A percentile compares a stretch with the other conserved stretches of the same genome.
Conservation (phyloP, 495 filamentous ascomycete genomes). For the Aspergillus panamensis region DNA sequence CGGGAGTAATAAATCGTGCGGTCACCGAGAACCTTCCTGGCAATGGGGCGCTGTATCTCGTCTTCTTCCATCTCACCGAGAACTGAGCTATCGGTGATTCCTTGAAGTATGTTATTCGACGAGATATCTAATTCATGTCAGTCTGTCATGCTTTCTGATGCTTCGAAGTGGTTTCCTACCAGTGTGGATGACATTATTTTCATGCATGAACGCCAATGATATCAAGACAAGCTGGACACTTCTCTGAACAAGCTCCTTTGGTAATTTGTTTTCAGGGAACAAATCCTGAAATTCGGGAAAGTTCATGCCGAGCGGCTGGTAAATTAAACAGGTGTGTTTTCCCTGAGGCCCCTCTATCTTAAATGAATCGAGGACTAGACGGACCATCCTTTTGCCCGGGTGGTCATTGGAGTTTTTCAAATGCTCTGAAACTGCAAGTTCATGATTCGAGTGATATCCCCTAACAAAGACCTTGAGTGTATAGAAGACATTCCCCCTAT, state of each 20-base stretch:
- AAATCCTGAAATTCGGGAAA: slow-evolving; percentile 31
- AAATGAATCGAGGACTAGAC: slow-evolving; percentile 38
- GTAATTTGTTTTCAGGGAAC: slow-evolving; percentile 28
- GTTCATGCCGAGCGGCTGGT: slow-evolving; percentile 38
- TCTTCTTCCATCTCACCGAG: slow-evolving; percentile 27
- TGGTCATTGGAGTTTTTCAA: slow-evolving; percentile 28
- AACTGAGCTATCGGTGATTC: slow-evolving; percentile 21
- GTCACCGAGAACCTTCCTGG: slow-evolving; percentile 25
- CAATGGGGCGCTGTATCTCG: slow-evolving; percentile 22
- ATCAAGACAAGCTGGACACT: slow-evolving; percentile 32
- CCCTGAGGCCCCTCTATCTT: slow-evolving; percentile 35
- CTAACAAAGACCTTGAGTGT: slow-evolving; percentile 35
- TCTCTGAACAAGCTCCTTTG: slow-evolving; percentile 29
- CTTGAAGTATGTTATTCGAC: slow-evolving; percentile 27
- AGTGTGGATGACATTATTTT: slow-evolving; percentile 31
- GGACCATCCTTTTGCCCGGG: slow-evolving; percentile 26
- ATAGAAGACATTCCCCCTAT: slow-evolving; percentile 27
- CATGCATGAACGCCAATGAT: slow-evolving; percentile 32
- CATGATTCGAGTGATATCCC: slow-evolving; percentile 21
- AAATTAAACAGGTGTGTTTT: slow-evolving; percentile 39
- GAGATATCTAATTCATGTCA: slow-evolving; percentile 21
- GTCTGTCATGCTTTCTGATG: slow-evolving; percentile 4
- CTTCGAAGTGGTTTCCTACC: slow-evolving; percentile 22
- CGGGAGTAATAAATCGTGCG: slow-evolving; percentile 27
- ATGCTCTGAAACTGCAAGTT: slow-evolving; percentile 28